These are phyloP conservation scores for Pleurostoma richardsiae DNA, from an alignment of 2,329 filamentous ascomycete genomes.

Conservation along the genomic window DNA sequence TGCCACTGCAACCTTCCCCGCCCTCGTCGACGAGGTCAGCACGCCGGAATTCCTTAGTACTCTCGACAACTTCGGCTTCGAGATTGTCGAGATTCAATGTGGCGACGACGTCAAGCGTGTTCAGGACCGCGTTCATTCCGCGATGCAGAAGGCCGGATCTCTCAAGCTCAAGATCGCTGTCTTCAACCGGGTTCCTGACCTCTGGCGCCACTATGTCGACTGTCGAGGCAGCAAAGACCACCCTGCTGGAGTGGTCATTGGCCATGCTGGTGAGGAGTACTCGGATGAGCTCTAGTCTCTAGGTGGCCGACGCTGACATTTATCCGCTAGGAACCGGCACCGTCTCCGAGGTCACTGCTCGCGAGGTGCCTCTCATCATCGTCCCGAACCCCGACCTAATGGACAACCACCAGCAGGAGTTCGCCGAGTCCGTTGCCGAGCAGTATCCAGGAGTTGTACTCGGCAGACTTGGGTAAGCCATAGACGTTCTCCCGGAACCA, in stretches of 20 bases:
- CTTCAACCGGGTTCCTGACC: constrained; percentile 63
- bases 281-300: no score
- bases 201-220: constrained; percentile 23
- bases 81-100: constrained; percentile 73
- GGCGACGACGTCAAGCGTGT: constrained; percentile 55
- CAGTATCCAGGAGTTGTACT: constrained; percentile 72
- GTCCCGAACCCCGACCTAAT: constrained; percentile 80
- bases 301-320: not conserved
- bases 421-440: constrained; percentile 69
- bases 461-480: constrained; percentile 59
- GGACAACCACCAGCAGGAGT: constrained; percentile 86
- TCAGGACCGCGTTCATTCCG: no score
- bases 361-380: constrained; percentile 74
- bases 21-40: constrained; percentile 64
- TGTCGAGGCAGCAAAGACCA: no score
- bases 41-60: constrained; percentile 55
- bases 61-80: constrained; percentile 58
- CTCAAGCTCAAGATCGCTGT: constrained; percentile 46
- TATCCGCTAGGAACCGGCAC: constrained; percentile 70
- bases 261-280: constrained; percentile 69
- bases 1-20: constrained; percentile 78
- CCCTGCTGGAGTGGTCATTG: constrained; percentile 70
- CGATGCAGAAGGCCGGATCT: no score
- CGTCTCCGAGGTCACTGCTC: constrained; percentile 75
- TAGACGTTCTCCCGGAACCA: no score